A percentile compares a stretch with the other conserved stretches of the same genome.
phyloP scores from a whole-genome alignment of 768 basidiomycete species.

The Psilocybe cubensis region DNA sequence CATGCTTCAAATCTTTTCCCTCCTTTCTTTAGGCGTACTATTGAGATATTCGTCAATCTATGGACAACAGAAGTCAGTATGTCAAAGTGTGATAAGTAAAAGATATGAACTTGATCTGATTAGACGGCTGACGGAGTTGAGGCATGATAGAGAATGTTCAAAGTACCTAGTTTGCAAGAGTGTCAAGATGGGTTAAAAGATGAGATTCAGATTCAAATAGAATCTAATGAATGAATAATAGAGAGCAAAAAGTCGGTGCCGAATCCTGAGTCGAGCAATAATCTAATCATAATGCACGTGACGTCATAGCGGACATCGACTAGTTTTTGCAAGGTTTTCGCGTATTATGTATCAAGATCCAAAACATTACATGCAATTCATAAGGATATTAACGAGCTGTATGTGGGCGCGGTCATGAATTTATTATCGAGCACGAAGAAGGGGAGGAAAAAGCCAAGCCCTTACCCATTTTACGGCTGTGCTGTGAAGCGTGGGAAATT shows the following conservation, averaged over 20 bases:
- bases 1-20: constrained; percentile 95
- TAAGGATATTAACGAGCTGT: too few species aligned
- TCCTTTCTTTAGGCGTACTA: constrained; percentile 95
- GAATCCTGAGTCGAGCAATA: not conserved
- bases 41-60: constrained; percentile 95
- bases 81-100: not conserved
- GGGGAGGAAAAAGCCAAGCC: not conserved
- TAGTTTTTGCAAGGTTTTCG: not conserved
- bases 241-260: not conserved
- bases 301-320: constrained; percentile 16
- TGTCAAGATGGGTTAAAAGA: not conserved
- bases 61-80: constrained; percentile 10
- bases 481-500: constrained; percentile 3
- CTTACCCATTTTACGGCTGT: not conserved
- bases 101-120: constrained; percentile 76
- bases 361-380: too few species aligned
- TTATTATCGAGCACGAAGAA: not conserved
- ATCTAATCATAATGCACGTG: constrained; percentile 22
- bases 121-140: constrained; percentile 81
- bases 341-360: not conserved
- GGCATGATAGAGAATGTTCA: constrained; percentile 41
- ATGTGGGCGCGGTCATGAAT: too few species aligned
- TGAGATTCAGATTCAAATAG: not conserved
- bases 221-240: not conserved
- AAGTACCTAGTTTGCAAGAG: constrained; percentile 3